Evolutionary conservation across 1,284 basidiomycete species (phyloP).

Genomic region (Paramarasmius palmivorus): DNA sequence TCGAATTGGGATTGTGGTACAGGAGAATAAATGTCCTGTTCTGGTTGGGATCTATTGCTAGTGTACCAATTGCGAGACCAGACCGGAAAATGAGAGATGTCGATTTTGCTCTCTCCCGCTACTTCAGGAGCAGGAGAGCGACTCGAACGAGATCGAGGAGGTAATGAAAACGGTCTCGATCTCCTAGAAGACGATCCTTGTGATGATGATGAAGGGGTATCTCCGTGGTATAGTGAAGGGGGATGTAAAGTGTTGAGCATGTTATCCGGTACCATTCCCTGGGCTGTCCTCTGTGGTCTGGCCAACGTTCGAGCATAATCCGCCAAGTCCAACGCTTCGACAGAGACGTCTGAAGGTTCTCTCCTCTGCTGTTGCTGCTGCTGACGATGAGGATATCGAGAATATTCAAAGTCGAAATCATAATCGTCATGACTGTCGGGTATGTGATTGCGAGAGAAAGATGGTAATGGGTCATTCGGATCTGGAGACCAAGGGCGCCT

Average conservation of each 20-base stretch:
- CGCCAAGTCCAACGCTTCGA: slow-evolving; percentile 69
- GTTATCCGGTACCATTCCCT: slow-evolving; percentile 23
- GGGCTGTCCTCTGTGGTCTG: slow-evolving; percentile 23
- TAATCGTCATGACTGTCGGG: slow-evolving; percentile 17
- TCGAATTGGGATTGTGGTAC: slow-evolving; percentile 32
- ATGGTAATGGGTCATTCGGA: slow-evolving; percentile 52
- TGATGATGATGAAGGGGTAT: slow-evolving; percentile 42
- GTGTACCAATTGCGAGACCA: slow-evolving; percentile 64
- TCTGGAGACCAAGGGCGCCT: slow-evolving; percentile 67
- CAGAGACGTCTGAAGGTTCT: slow-evolving; percentile 61
- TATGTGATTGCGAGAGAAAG: slow-evolving; percentile 19
- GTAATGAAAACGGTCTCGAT: slow-evolving; percentile 50
- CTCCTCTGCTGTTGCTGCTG: slow-evolving; percentile 30
- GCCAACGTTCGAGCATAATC: slow-evolving; percentile 59
- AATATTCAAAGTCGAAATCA: slow-evolving; percentile 17
- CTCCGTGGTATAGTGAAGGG: slow-evolving; percentile 49
- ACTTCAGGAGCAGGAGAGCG: slow-evolving; percentile 20
- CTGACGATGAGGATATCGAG: slow-evolving; percentile 15
- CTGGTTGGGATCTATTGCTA: slow-evolving; percentile 20
- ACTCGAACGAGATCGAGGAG: slow-evolving; percentile 31
- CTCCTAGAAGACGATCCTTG: slow-evolving; percentile 34
- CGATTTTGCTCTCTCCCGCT: slow-evolving; percentile 42
- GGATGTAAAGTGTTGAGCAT: slow-evolving; percentile 35
- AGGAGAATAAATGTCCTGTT: slow-evolving; percentile 34
- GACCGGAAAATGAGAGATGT: slow-evolving; percentile 60